Percentiles rank a stretch among this genome's conserved stretches.
Evolutionary conservation across 345 rosid species (phyloP).

Genomic region (Turritis glabra): DNA sequence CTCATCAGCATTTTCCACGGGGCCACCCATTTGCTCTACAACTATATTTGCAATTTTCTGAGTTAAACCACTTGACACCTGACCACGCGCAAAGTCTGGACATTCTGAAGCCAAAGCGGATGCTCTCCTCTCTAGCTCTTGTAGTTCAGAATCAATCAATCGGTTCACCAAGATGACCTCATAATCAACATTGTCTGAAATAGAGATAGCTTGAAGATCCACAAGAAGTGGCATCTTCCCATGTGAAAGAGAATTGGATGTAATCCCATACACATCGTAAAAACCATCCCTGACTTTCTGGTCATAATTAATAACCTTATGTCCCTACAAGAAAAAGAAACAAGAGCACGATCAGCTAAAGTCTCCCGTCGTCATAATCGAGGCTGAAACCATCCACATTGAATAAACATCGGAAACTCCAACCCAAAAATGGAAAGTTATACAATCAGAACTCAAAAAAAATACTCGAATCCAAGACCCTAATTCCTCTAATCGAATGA

Average conservation of each 20-base stretch:
- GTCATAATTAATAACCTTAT: constrained; percentile 78
- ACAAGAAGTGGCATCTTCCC: constrained; percentile 83
- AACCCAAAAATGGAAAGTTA: background rate
- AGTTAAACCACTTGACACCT: constrained; percentile 56
- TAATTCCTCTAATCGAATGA: constrained; percentile 12
- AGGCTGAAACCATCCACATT: constrained; percentile 4
- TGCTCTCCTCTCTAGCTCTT: constrained; percentile 69
- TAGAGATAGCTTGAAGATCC: constrained; percentile 78
- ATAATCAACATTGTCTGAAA: constrained; percentile 62
- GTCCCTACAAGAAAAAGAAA: constrained; percentile 51
- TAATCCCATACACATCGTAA: constrained; percentile 72
- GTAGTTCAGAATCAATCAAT: constrained; percentile 65
- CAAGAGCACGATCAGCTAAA: constrained; percentile 19
- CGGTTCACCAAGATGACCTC: constrained; percentile 85
- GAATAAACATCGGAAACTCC: background rate
- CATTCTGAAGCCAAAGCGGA: constrained; percentile 52
- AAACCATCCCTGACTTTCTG: constrained; percentile 90
- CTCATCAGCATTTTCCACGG: constrained; percentile 82
- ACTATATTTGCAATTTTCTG: constrained; percentile 90
- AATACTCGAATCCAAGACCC: constrained; percentile 6
- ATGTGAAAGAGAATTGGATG: constrained; percentile 57
- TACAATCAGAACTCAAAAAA: background rate
- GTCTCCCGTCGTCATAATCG: constrained; percentile 15
- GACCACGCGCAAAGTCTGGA: constrained; percentile 45
- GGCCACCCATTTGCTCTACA: constrained; percentile 92